Evolutionary conservation across 768 basidiomycete species (phyloP).

Genomic region (Hygrophoropsis aurantiaca): DNA sequence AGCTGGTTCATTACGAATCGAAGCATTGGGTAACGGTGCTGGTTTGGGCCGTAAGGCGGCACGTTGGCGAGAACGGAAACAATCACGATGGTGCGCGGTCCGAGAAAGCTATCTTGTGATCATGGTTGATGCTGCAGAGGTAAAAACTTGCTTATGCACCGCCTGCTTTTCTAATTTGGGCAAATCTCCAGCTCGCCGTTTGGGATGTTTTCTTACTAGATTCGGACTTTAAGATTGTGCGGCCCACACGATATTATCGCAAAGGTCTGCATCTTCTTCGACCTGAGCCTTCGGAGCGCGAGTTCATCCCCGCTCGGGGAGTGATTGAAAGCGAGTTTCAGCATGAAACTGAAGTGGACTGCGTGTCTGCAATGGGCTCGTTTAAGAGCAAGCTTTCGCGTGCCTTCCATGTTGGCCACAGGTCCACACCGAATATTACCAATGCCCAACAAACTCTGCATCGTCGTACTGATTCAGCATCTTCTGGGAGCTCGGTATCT

Average conservation of each 20-base stretch:
- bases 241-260: constrained; percentile 88
- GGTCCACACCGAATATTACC: constrained; percentile 14
- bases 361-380: constrained; percentile 45
- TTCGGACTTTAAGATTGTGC: constrained; percentile 81
- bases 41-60: constrained; percentile 68
- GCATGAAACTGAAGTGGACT: constrained; percentile 31
- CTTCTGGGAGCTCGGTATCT: constrained; percentile 38
- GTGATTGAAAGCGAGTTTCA: constrained; percentile 15
- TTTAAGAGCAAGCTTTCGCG: constrained; percentile 48
- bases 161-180: constrained; percentile 2
- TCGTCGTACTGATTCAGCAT: constrained; percentile 15
- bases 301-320: constrained; percentile 17
- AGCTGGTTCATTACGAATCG: constrained; percentile 76
- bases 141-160: too few relatives aligned
- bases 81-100: constrained; percentile 86
- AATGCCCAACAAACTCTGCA: constrained; percentile 2
- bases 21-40: constrained; percentile 48
- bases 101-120: constrained; percentile 90
- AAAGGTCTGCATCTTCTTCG: constrained; percentile 76
- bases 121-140: constrained; percentile 84
- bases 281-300: constrained; percentile 27
- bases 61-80: constrained; percentile 57
- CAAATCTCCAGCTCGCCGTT: constrained; percentile 55
- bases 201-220: constrained; percentile 96
- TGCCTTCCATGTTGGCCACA: constrained; percentile 37